A percentile compares a stretch with the other conserved stretches of the same genome.
Conservation (phyloP, 2,329 filamentous ascomycete genomes). For the Epichloe amarillans region DNA sequence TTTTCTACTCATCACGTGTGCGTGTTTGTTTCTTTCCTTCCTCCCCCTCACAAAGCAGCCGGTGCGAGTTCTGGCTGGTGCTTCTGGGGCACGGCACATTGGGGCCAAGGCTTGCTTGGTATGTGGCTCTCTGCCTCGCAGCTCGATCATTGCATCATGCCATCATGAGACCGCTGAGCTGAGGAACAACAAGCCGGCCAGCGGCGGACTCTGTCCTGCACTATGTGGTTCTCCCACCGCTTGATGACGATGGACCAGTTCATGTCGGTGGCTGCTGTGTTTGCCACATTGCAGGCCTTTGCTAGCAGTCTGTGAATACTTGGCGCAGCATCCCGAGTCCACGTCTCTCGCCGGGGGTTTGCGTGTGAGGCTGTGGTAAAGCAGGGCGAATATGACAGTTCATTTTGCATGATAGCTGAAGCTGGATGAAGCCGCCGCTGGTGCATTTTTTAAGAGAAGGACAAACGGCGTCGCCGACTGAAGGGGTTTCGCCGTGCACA, state of each 20-base stretch:
- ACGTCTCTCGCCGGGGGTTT: not conserved
- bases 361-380: not conserved
- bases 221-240: not conserved
- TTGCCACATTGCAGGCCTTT: not conserved
- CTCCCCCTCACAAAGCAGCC: not conserved
- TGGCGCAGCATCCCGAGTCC: not conserved
- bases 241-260: not conserved
- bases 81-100: not conserved
- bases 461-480: not conserved
- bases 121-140: not conserved
- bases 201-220: no score
- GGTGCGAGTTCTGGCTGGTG: not conserved
- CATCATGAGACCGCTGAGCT: not conserved
- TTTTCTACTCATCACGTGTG: not conserved
- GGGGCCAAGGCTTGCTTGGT: not conserved
- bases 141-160: slow-evolving; percentile 2
- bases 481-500: not conserved
- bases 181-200: not conserved
- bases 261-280: not conserved
- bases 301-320: not conserved
- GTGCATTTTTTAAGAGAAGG: not conserved
- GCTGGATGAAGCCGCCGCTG: not conserved
- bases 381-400: not conserved
- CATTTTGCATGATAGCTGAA: not conserved
- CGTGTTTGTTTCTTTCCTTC: not conserved